Evolutionary conservation across 352 stramenopile genomes (phyloP).

Genomic region (Blastocystis hominis): DNA sequence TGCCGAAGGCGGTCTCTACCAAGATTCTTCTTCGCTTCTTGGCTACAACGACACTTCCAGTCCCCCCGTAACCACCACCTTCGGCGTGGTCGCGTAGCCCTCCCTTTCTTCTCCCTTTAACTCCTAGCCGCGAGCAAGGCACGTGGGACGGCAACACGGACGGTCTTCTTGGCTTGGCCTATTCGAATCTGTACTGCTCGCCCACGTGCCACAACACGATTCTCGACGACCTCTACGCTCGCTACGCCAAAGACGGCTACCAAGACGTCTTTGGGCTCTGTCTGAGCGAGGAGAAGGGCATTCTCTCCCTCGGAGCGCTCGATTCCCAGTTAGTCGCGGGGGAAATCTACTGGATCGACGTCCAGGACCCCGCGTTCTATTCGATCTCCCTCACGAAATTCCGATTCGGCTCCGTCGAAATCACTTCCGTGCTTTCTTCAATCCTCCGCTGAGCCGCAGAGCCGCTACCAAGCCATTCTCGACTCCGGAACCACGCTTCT

Average conservation of each 20-base stretch:
- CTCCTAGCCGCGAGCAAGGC: neutral
- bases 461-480: neutral
- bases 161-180: neutral
- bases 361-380: slow-evolving; percentile 8
- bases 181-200: neutral
- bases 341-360: neutral
- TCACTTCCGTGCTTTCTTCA: neutral
- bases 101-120: neutral
- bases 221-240: neutral
- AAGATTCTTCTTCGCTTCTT: neutral
- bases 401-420: neutral
- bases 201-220: neutral
- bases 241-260: neutral
- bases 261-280: neutral
- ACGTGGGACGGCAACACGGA: neutral
- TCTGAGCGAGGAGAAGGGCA: neutral
- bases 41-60: neutral
- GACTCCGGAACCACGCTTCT: slow-evolving; percentile 21
- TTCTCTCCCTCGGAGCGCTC: neutral
- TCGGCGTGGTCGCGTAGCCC: neutral
- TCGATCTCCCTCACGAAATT: neutral
- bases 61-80: neutral
- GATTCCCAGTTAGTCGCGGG: neutral
- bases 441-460: neutral
- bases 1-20: slow-evolving; percentile 21